These are phyloP conservation scores for Phialocephala sp. DNA, from an alignment of 2,329 filamentous ascomycete genomes.

Conservation along the genomic window DNA sequence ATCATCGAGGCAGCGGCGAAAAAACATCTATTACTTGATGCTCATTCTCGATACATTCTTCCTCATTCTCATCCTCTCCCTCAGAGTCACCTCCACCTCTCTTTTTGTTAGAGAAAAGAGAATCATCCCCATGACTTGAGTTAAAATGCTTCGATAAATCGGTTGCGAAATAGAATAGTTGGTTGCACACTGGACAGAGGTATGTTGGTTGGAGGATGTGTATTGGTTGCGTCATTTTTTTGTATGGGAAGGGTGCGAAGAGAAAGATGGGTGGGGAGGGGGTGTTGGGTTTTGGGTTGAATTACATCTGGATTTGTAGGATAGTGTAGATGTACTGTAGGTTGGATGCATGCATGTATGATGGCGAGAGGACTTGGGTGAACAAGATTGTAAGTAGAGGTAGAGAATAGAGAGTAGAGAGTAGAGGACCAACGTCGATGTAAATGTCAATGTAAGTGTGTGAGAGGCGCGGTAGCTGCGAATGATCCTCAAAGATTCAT, in stretches of 20 bases:
- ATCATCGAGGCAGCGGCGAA: neutral
- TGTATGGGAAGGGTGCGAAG: neutral
- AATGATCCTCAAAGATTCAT: no score
- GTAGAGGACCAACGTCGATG: no score
- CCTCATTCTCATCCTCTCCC: neutral
- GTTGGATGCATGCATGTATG: no score
- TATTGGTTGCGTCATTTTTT: neutral
- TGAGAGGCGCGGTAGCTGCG: no score
- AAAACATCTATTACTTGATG: neutral
- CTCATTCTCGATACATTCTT: neutral
- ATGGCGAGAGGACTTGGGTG: no score
- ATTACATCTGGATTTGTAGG: no score
- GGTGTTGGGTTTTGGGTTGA: no score
- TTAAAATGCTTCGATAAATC: neutral
- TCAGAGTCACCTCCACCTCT: neutral
- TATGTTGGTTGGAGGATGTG: neutral
- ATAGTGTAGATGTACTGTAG: no score
- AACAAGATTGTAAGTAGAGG: no score
- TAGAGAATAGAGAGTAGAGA: no score
- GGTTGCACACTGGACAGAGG: neutral
- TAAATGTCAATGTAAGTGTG: no score
- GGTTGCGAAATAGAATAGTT: neutral
- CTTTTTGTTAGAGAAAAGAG: neutral
- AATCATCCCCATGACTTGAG: neutral
- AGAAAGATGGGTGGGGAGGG: no score